Conservation (phyloP, 2,329 filamentous ascomycete species). For the Sarocladium oryzae region DNA sequence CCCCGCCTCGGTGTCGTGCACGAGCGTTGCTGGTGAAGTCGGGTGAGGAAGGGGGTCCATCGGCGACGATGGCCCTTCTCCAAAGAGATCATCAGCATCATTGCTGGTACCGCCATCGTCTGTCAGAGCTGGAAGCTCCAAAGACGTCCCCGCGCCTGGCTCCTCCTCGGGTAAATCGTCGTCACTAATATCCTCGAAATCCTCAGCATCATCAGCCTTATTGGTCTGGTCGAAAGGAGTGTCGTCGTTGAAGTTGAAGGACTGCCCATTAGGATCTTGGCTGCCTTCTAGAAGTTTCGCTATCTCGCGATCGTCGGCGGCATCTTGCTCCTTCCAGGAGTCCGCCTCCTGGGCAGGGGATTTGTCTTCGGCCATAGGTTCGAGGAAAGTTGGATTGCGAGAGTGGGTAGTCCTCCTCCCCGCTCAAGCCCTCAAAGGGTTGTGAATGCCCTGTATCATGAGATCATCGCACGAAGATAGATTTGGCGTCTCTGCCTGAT, state of each 20-base stretch:
- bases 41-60: constrained; percentile 34
- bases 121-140: constrained; percentile 46
- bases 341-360: not conserved
- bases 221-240: constrained; percentile 54
- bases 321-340: constrained; percentile 13
- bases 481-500: not conserved
- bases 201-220: constrained; percentile 88
- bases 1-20: constrained; percentile 28
- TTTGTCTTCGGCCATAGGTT: constrained; percentile 20
- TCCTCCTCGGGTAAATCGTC: constrained; percentile 82
- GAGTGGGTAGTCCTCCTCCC: constrained; percentile 1
- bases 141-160: constrained; percentile 31
- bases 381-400: not conserved
- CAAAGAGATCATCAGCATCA: constrained; percentile 63
- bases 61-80: constrained; percentile 50
- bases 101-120: constrained; percentile 56
- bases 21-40: constrained; percentile 38
- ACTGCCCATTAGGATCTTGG: not conserved
- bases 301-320: constrained; percentile 28
- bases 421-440: not conserved
- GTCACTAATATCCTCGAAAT: constrained; percentile 87
- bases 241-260: constrained; percentile 11
- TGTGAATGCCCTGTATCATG: not conserved
- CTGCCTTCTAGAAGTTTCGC: constrained; percentile 3
- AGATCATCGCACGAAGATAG: not conserved